Evolutionary conservation across 169 alveolate species (phyloP).

Genomic region (Plasmodium billcollinsi): DNA sequence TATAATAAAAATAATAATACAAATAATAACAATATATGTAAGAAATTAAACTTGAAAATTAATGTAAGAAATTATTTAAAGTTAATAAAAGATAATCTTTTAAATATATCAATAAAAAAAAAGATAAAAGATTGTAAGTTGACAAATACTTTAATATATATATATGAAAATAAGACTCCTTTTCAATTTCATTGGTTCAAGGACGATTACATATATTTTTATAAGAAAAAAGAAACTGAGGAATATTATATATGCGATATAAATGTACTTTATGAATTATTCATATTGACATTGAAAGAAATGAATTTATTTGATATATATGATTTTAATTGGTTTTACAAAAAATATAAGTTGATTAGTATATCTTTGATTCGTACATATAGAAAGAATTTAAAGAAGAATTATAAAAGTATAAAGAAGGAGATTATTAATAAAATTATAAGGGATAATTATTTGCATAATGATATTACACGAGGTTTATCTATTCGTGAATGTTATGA

Average conservation of each 20-base stretch:
- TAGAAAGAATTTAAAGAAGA: conserved; percentile 34
- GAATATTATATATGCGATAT: conserved; percentile 51
- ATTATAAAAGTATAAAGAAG: conserved; percentile 17
- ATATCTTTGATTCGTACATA: conserved; percentile 53
- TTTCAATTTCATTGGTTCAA: conserved; percentile 48
- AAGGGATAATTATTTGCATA: too few species aligned
- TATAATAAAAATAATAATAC: not conserved
- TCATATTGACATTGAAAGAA: conserved; percentile 39
- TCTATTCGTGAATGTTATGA: too few species aligned
- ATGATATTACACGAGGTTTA: too few species aligned
- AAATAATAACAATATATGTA: conserved; percentile 12
- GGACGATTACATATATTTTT: conserved; percentile 53
- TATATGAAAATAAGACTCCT: conserved; percentile 53
- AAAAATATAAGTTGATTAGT: conserved; percentile 60
- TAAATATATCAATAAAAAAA: conserved; percentile 26
- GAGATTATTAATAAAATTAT: not conserved
- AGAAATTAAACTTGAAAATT: conserved; percentile 38
- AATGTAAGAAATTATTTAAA: conserved; percentile 40
- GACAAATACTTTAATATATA: conserved; percentile 40
- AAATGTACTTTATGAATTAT: conserved; percentile 45
- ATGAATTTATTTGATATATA: conserved; percentile 41
- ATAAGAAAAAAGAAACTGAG: conserved; percentile 19
- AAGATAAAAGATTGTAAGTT: conserved; percentile 36
- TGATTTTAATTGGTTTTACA: conserved; percentile 60
- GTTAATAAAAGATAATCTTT: conserved; percentile 27